Base-by-base conservation (phyloP, 2,329 filamentous ascomycete species). In the Orbilia ellipsospora region DNA sequence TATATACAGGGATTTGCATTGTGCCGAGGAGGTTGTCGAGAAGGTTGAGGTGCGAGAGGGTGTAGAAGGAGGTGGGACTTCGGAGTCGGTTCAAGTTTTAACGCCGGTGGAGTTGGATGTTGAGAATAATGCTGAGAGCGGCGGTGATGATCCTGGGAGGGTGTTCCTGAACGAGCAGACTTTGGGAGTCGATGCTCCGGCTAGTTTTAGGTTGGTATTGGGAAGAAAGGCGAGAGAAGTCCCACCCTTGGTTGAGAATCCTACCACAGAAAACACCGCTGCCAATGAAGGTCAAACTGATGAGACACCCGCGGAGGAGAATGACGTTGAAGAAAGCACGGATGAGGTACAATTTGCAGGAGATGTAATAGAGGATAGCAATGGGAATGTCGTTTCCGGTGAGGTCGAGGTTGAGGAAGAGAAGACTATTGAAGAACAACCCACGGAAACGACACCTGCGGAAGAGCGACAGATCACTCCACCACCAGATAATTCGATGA, bases 121-220 rank as follows among this genome's bases (percentile, higher is more conserved):
- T 54, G 44, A 63, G 44, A 44, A 50, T 1, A 56, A 59, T 36
- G 10, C 16, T 12, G 12, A 4, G 2, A 16, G 51, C 16, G 61
- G 48, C 15, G 50, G 44, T 59, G 45, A 52, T 12, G 59, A 52
- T 59, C 40, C 66, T 10, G 44, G 42, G 4, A 50, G 63, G 23
- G n/a, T 66, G 15, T 61, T 73, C 44, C 36, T 74, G 26, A 74
- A 74, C 36, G 55, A 68, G 6, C 28, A 68, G 13, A 28, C 4
- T 10, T 51, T 74, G 28, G 54, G 63, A 18, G 42, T 74, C 16
- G 54, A 68, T 65, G 20, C 57, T n/a, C 59, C 63, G 7, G 57
- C 70, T 20, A 75, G 70, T 50, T 75, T 75, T 42, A 68, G 70
- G 18, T 20, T 75, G 7, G 44, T 75, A 0, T 54, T 75, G 0